Conservation (phyloP, 371 early-diverging fungal species). For the Lichtheimia ramosa region DNA sequence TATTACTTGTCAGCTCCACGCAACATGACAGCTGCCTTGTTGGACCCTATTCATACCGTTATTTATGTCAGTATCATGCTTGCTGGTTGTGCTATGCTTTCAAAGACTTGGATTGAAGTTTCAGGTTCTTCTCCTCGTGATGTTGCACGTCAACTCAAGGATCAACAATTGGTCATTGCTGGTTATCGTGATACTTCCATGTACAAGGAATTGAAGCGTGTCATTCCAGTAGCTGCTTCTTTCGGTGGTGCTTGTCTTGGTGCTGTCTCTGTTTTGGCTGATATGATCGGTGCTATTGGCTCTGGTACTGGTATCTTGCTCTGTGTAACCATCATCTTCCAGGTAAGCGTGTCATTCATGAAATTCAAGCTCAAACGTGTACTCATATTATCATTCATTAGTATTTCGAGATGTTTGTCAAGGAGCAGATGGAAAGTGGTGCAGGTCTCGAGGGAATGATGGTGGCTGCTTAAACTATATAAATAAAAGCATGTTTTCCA, state of each 20-base stretch:
- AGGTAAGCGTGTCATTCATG: slow-evolving; percentile 39
- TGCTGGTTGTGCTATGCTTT: slow-evolving; percentile 92
- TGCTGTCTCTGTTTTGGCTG: slow-evolving; percentile 91
- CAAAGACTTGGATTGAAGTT: slow-evolving; percentile 99
- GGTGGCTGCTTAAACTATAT: slow-evolving; percentile 16
- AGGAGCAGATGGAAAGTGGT: slow-evolving; percentile 86
- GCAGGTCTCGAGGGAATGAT: slow-evolving; percentile 55
- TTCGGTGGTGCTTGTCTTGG: slow-evolving; percentile 98
- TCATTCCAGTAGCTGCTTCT: slow-evolving; percentile 96
- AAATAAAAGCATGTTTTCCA: neutral
- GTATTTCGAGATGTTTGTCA: slow-evolving; percentile 98
- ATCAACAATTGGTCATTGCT: slow-evolving; percentile 97
- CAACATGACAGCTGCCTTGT: slow-evolving; percentile 76
- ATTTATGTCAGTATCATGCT: slow-evolving; percentile 94
- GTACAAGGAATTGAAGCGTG: slow-evolving; percentile 98
- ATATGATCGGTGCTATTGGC: slow-evolving; percentile 94
- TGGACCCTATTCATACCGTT: slow-evolving; percentile 95
- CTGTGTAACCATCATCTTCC: slow-evolving; percentile 99
- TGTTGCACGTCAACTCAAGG: slow-evolving; percentile 97
- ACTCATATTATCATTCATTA: slow-evolving; percentile 7
- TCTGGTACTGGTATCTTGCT: slow-evolving; percentile 99
- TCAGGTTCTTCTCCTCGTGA: slow-evolving; percentile 97
- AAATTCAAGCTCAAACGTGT: slow-evolving; percentile 28
- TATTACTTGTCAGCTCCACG: slow-evolving; percentile 99
- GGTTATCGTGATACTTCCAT: slow-evolving; percentile 95